Conservation (phyloP, 352 stramenopile genomes). For the Phytophthora podocarpi region DNA sequence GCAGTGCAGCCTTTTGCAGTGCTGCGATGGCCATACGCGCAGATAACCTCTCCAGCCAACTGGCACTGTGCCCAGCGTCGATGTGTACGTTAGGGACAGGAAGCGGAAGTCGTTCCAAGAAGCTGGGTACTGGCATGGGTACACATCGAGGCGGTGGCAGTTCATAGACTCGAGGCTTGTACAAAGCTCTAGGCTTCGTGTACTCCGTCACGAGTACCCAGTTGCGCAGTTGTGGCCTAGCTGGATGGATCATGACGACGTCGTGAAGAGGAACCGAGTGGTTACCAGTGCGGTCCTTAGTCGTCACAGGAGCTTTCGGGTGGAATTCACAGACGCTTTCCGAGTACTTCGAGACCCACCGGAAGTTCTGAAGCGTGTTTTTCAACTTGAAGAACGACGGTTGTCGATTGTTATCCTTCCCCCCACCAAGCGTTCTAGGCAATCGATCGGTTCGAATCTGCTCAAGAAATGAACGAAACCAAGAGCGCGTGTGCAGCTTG, state of each 20-base stretch:
- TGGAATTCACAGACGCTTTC: slow-evolving; percentile 65
- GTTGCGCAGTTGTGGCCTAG: slow-evolving; percentile 48
- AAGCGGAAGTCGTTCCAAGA: slow-evolving; percentile 74
- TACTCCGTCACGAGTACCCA: slow-evolving; percentile 77
- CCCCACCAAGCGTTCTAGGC: slow-evolving; percentile 30
- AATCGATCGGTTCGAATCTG: slow-evolving; percentile 73
- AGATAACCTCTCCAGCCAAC: slow-evolving; percentile 72
- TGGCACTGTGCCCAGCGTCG: slow-evolving; percentile 59
- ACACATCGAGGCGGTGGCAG: slow-evolving; percentile 83
- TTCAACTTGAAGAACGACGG: slow-evolving; percentile 81
- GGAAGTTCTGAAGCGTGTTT: slow-evolving; percentile 79
- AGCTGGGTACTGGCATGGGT: slow-evolving; percentile 81
- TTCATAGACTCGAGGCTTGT: slow-evolving; percentile 85
- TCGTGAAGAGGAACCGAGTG: slow-evolving; percentile 28
- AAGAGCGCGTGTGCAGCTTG: slow-evolving; percentile 84
- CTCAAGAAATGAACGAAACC: slow-evolving; percentile 92
- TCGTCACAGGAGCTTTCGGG: slow-evolving; percentile 80
- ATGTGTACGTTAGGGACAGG: slow-evolving; percentile 75
- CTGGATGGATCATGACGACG: slow-evolving; percentile 72
- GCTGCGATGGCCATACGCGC: slow-evolving; percentile 55
- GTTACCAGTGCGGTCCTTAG: slow-evolving; percentile 62
- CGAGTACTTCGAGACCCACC: slow-evolving; percentile 71
- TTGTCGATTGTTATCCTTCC: slow-evolving; percentile 34
- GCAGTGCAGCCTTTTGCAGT: slow-evolving; percentile 58
- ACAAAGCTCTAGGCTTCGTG: slow-evolving; percentile 72